phyloP scores from a whole-genome alignment of 257 asterid species.

The Coffea eugenioides region DNA sequence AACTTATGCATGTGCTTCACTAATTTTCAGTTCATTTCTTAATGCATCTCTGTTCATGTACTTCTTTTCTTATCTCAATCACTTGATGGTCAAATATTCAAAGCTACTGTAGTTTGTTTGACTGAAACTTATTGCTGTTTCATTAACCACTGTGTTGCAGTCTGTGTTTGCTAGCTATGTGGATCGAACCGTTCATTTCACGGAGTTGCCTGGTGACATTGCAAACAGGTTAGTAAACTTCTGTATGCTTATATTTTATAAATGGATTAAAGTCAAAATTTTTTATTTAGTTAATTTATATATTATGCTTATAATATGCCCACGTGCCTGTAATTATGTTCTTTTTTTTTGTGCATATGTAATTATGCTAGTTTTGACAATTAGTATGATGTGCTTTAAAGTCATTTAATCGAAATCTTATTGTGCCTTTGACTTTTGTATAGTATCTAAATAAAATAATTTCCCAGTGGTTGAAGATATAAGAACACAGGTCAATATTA shows the following conservation, averaged over 20 bases:
- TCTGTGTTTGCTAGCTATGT: constrained; percentile 86
- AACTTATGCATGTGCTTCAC: neutral
- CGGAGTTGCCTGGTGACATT: constrained; percentile 99
- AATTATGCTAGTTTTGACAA: neutral
- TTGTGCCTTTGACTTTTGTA: too few relatives aligned
- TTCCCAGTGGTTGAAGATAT: neutral
- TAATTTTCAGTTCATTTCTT: neutral
- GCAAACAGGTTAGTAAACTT: constrained; percentile 61
- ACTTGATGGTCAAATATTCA: neutral
- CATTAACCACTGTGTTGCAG: constrained; percentile 40
- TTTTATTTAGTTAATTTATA: too few relatives aligned
- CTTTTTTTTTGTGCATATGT: too few relatives aligned
- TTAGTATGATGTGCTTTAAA: neutral
- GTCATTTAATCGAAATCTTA: constrained; percentile 1
- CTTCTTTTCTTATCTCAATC: neutral
- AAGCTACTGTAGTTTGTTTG: neutral
- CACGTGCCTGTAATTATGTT: too few relatives aligned
- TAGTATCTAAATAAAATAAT: too few relatives aligned
- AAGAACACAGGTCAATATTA: neutral
- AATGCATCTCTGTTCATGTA: neutral
- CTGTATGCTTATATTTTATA: neutral
- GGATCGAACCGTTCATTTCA: constrained; percentile 93
- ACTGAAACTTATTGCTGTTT: constrained; percentile 7
- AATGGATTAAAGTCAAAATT: neutral
- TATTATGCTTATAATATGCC: too few relatives aligned